Evolutionary conservation across 495 filamentous ascomycete genomes (phyloP).

Genomic region (Aspergillus campestris): DNA sequence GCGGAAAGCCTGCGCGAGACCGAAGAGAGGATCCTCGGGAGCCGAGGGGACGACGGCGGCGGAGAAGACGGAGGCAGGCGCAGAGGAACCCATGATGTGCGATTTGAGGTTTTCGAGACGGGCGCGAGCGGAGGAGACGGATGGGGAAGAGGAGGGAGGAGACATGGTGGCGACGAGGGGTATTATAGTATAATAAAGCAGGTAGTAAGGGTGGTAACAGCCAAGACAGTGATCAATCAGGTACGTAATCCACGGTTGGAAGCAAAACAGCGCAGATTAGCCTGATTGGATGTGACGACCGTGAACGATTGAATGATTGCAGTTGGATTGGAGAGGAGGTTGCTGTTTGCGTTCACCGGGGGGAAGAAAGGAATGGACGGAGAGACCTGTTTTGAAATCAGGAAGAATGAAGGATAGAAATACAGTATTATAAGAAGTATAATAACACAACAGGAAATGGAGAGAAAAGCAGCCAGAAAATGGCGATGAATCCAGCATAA

Average conservation of each 20-base stretch:
- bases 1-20: conserved; percentile 79
- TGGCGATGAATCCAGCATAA: background rate
- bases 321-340: background rate
- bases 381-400: background rate
- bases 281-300: conserved; percentile 14
- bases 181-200: too few relatives aligned
- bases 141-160: conserved; percentile 14
- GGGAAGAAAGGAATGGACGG: background rate
- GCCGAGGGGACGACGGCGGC: conserved; percentile 77
- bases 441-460: background rate
- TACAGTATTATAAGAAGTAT: background rate
- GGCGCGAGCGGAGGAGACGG: conserved; percentile 18
- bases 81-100: conserved; percentile 39
- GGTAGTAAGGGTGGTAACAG: too few relatives aligned
- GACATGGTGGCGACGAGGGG: conserved; percentile 1
- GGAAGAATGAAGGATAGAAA: background rate
- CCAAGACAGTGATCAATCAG: too few relatives aligned
- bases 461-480: background rate
- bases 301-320: background rate
- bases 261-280: too few relatives aligned
- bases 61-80: conserved; percentile 57
- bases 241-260: too few relatives aligned
- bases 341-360: conserved; percentile 23
- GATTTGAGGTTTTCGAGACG: conserved; percentile 35
- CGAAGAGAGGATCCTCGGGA: conserved; percentile 93